Base-by-base conservation (phyloP, 371 early-diverging fungal genomes). In the Mucor saturninus region DNA sequence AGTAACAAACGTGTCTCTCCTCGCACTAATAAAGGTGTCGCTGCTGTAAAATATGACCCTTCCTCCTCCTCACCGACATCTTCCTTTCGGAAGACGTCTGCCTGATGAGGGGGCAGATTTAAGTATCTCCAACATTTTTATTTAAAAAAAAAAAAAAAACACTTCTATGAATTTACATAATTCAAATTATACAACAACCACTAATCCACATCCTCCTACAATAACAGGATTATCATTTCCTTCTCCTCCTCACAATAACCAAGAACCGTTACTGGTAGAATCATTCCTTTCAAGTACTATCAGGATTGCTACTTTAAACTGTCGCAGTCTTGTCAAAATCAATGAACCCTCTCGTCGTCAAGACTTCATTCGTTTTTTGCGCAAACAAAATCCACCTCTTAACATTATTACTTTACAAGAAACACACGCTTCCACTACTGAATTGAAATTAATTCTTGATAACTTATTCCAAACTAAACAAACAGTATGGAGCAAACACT, bases 311-410 rank as follows among this genome's bases (percentile, higher is more conserved):
- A 50, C 51, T 15, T n/a, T 61, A 28, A 61, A 61, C 28, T 54
- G 62, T 10, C n/a, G 62, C 26, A 42, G 62, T 30, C 48, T 61
- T 4, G 40, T 59, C 29, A 59, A 61, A 61, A 54, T 31, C n/a
- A 26, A 32, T 40, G 1, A 43, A 10, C 14, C 43, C 4, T 28
- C 40, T 26, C 15, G 3, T 9, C 29, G 54, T 13, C 21, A 11
- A 2, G 26, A 29, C 8, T 61, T 61, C 14, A 35, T 45, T 9
- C 39, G 54, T 28, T 21, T 37, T 26, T 6, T 61, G 15, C 43
- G 55, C 1, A 39, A 21, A 32, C 15, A 14, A 28, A 10, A 9
- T 1, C n/a, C 21, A 2, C 26, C 21, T 43, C 39, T 52, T n/a
- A 55, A 61, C 15, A 46, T 61, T 9, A n/a, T 61, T 4, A 14